Conservation (phyloP, 148 eudicot genomes). For the Linanthus parryae region DNA sequence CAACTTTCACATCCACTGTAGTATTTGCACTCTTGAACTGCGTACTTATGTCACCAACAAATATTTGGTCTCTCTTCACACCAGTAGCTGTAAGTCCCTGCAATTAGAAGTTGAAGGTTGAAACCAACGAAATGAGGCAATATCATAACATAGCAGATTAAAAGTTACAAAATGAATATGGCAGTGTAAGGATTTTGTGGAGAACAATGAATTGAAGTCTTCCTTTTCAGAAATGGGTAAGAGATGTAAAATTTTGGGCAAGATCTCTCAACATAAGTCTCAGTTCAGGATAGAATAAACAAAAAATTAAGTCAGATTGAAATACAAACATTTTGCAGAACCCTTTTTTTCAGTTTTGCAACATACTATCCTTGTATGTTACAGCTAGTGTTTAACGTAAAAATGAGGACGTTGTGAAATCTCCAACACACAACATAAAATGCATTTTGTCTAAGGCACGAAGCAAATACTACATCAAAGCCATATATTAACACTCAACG, state of each 20-base stretch:
- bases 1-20: conserved; percentile 78
- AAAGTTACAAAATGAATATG: neutral
- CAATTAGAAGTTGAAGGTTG: conserved; percentile 1
- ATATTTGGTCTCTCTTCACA: conserved; percentile 62
- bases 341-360: no score
- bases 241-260: neutral
- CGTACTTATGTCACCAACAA: conserved; percentile 74
- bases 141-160: neutral
- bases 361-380: no score
- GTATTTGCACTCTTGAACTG: conserved; percentile 67
- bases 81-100: conserved; percentile 94
- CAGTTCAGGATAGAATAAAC: neutral
- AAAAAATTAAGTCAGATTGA: neutral
- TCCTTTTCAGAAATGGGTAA: neutral
- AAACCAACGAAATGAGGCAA: conserved; percentile 6
- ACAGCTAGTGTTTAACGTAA: no score
- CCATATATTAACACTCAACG: no score
- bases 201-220: neutral
- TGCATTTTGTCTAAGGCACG: no score
- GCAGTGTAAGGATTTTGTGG: neutral
- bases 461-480: no score
- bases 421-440: no score
- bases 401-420: no score
- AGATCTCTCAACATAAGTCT: neutral
- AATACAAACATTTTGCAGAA: no score